These are phyloP conservation scores for Tetrapisispora pingtungensis DNA, from an alignment of 805 yeast genomes.

Conservation along the genomic window DNA sequence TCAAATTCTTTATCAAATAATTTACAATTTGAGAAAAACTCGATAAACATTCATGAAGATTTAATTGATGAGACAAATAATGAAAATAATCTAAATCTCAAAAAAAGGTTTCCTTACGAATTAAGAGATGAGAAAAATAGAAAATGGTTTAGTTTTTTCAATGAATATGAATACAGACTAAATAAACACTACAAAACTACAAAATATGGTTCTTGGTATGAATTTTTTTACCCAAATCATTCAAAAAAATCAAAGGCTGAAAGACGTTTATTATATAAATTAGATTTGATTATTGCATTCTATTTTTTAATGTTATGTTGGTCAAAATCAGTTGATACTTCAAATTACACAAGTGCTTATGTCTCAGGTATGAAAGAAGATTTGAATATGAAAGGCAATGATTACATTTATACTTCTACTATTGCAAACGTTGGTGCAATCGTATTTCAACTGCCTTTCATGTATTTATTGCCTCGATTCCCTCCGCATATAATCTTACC, in stretches of 20 bases:
- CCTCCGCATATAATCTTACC: conserved; percentile 44
- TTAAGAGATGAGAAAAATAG: conserved; percentile 33
- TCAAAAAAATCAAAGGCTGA: conserved; percentile 34
- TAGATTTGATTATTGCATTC: conserved; percentile 46
- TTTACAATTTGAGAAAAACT: not conserved
- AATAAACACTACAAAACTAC: conserved; percentile 27
- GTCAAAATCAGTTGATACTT: conserved; percentile 56
- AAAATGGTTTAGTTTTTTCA: conserved; percentile 39
- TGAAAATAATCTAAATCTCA: not conserved
- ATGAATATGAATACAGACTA: conserved; percentile 42
- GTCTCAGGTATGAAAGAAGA: conserved; percentile 55
- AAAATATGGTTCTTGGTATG: conserved; percentile 22
- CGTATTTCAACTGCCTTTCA: conserved; percentile 56
- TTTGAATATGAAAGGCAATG: conserved; percentile 51
- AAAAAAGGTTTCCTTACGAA: conserved; percentile 30
- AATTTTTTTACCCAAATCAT: conserved; percentile 29
- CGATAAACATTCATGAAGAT: not conserved
- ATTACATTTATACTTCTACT: conserved; percentile 50
- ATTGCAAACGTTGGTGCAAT: conserved; percentile 53
- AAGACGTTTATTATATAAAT: conserved; percentile 38
- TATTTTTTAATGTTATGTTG: conserved; percentile 54
- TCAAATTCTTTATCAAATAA: not conserved
- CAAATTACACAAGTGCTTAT: conserved; percentile 57
- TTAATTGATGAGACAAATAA: not conserved
- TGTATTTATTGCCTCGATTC: conserved; percentile 45